Evolutionary conservation across 2,329 filamentous ascomycete genomes (phyloP), one percentile per base, ranked within the genome.

Genomic region (Furcasterigmium sp.): DNA sequence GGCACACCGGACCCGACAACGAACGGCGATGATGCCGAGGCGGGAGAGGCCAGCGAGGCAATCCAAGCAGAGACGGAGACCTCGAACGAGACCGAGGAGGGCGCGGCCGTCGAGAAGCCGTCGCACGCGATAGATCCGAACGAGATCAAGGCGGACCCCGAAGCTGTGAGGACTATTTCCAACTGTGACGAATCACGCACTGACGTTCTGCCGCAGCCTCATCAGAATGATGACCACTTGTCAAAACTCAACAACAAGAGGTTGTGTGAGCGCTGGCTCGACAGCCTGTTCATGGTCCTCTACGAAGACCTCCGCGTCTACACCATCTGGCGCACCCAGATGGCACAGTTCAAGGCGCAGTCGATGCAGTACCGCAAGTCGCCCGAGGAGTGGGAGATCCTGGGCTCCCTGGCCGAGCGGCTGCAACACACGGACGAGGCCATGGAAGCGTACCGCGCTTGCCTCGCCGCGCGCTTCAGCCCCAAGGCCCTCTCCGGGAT

Each of bases 261-360:
- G 1, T 79, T 98, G 1, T 98, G 93, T 58, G 93, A 98, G 66
- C 83, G 93, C 53, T 98, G 93, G 93, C 78, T 98, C 3, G 93
- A 98, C 65, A 97, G 95, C 56, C 76, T 98, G 18, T 98, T 98
- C 70, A 98, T 98, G 93, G 93, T 97, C 0, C 76, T 98, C 3
- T 98, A 98, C 62, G 93, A 98, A 64, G 93, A 98, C 58, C 77
- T 98, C 15, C 87, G 93, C 39, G 91, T 98, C 37, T 98, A 98
- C 72, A 98, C 93, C 11, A 98, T 98, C 63, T 98, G 93, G 93
- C 85, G 93, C 44, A 97, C 93, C 1, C 93, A 98, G 63, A 93
- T 97, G 81, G 87, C 90, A 1, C 91, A 97, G 62, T 96, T 91
- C 61, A 84, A 88, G 18, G 88, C 91, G 42, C 91, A 97, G 63